These are phyloP conservation scores for Ambrosiella xylebori DNA, from an alignment of 2,329 filamentous ascomycete species.

Conservation along the genomic window DNA sequence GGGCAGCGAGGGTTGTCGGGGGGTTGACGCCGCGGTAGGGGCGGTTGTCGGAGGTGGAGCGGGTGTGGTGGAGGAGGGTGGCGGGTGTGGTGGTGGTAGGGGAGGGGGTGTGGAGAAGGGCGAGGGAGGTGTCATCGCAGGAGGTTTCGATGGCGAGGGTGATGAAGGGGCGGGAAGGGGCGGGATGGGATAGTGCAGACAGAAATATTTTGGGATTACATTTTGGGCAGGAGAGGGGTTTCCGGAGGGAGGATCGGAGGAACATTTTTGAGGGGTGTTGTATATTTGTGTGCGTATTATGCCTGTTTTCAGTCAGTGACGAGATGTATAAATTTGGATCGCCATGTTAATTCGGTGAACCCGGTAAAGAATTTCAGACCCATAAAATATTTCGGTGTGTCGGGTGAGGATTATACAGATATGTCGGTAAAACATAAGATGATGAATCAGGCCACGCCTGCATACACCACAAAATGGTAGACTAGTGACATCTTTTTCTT, in stretches of 20 bases:
- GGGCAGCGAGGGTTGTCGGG: conserved; percentile 53
- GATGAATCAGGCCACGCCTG: background rate
- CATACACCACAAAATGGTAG: background rate
- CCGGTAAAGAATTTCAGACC: too few relatives aligned
- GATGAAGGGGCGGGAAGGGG: conserved; percentile 23
- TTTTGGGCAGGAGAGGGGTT: background rate
- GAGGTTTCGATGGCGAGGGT: conserved; percentile 67
- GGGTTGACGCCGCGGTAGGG: conserved; percentile 67
- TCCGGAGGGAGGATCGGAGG: background rate
- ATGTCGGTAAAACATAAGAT: background rate
- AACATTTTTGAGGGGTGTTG: background rate
- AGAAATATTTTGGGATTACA: background rate
- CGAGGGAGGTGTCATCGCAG: conserved; percentile 86
- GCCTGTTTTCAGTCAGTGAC: too few relatives aligned
- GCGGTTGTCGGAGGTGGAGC: conserved; percentile 64
- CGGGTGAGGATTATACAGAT: background rate
- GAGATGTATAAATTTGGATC: too few relatives aligned
- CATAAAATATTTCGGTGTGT: too few relatives aligned
- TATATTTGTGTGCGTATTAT: too few relatives aligned
- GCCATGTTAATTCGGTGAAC: too few relatives aligned
- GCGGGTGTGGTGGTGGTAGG: conserved; percentile 22
- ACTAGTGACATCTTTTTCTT: too few relatives aligned
- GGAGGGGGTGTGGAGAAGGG: conserved; percentile 39
- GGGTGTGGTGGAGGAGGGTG: conserved; percentile 59
- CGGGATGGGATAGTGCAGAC: background rate